A percentile compares a stretch with the other conserved stretches of the same genome.
Evolutionary conservation across 2,329 filamentous ascomycete genomes (phyloP).

Genomic region (Calonectria fujianensis): DNA sequence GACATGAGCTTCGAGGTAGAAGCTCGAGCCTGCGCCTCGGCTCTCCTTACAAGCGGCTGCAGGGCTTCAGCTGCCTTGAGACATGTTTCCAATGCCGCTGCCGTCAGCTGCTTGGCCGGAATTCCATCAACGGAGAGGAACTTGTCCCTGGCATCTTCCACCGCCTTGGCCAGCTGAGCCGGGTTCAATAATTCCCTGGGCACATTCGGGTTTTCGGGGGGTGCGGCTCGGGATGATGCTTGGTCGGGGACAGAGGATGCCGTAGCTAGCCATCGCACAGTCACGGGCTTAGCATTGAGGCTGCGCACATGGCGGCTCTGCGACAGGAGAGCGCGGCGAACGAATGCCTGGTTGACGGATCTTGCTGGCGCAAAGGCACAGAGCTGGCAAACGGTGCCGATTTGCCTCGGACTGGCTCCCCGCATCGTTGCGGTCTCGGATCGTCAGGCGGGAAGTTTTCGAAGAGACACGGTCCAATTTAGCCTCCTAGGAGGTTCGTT

Average conservation of each 20-base stretch:
- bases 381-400: slow-evolving; percentile 65
- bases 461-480: not conserved
- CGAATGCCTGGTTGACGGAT: slow-evolving; percentile 50
- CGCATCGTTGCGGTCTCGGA: slow-evolving; percentile 60
- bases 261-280: slow-evolving; percentile 55
- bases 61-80: slow-evolving; percentile 66
- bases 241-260: slow-evolving; percentile 50
- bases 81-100: slow-evolving; percentile 66
- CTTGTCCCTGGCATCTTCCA: slow-evolving; percentile 65
- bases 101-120: slow-evolving; percentile 65
- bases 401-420: slow-evolving; percentile 57
- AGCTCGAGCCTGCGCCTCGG: slow-evolving; percentile 63
- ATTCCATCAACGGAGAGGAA: slow-evolving; percentile 68
- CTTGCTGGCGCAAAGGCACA: slow-evolving; percentile 62
- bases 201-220: slow-evolving; percentile 42
- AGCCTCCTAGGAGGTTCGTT: slow-evolving; percentile 25
- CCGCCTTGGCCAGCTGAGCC: slow-evolving; percentile 63
- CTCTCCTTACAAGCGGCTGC: slow-evolving; percentile 63
- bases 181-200: slow-evolving; percentile 60
- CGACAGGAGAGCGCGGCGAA: slow-evolving; percentile 50
- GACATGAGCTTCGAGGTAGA: slow-evolving; percentile 74
- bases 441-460: slow-evolving; percentile 2
- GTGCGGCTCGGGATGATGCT: slow-evolving; percentile 41
- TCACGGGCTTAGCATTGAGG: slow-evolving; percentile 35
- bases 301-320: slow-evolving; percentile 42